Base-by-base conservation (phyloP, 768 basidiomycete species). In the Boletellus emodensis region DNA sequence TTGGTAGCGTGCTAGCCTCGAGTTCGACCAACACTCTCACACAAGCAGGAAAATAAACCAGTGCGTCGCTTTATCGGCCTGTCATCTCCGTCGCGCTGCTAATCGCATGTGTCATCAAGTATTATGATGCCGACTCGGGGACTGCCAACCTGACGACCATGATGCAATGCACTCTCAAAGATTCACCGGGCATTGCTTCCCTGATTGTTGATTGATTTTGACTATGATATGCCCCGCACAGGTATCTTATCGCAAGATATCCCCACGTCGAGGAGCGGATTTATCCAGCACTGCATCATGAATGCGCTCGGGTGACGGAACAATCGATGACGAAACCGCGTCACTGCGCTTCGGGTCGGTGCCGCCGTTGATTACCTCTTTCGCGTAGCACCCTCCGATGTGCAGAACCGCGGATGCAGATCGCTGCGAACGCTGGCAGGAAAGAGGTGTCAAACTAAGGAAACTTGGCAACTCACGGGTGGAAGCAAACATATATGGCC, bases 401-500 rank as follows among this genome's bases (percentile, higher is more conserved):
- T 18, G 39, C 20, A 20, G 24, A 26, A 33, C 42, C 18, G 18
- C 39, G n/a, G 1, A 10, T 34, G 40, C n/a, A 15, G n/a, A 39
- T 35, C 9, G 9, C 26, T 18, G 17, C 18, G 9, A 36, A 37
- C 3, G 48, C 20, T 32, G 37, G 38, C 36, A 39, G 36, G 49
- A 38, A 40, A 40, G 43, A 46, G 49, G 20, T 6, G 40, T 43
- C 55, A 17, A 49, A 48, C 51, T 40, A 55, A 49, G 55, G 55
- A 57, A 54, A 48, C 11, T 34, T 12, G 40, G 48, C 44, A 11
- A 50, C 45, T 49, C 52, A 46, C 51, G 33, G 49, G 28, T 45
- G n/a, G 41, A 53, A 26, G 43, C 26, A 53, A 53, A 49, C 40
- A 49, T 51, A 46, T 60, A 62, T 54, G 48, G 24, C 33, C 36